phyloP scores from a whole-genome alignment of 2,329 filamentous ascomycete species.

The Colletotrichum abscissum region DNA sequence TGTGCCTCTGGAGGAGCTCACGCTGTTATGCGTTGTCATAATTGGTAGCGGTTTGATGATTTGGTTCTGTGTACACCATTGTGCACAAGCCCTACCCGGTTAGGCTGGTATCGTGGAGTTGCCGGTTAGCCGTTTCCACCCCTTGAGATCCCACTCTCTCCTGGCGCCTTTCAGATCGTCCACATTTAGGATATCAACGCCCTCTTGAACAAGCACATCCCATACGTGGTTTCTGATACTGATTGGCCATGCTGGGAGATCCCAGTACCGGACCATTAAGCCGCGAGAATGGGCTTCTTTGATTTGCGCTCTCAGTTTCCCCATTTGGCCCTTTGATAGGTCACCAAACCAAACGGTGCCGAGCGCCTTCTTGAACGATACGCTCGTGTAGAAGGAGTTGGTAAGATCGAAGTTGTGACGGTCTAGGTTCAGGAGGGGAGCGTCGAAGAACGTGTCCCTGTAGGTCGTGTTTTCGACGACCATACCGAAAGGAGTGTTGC shows the following conservation, averaged over 20 bases:
- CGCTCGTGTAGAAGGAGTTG: conserved; percentile 76
- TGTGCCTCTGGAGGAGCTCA: not conserved
- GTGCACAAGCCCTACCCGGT: not conserved
- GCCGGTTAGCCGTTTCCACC: conserved; percentile 24
- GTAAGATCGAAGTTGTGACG: conserved; percentile 53
- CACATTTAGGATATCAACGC: conserved; percentile 70
- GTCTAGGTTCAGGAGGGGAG: conserved; percentile 62
- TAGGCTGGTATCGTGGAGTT: conserved; percentile 12
- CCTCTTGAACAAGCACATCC: conserved; percentile 65
- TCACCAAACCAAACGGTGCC: conserved; percentile 59
- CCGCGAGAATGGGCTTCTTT: conserved; percentile 62
- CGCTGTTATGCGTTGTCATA: not conserved
- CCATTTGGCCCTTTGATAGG: conserved; percentile 57
- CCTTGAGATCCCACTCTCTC: conserved; percentile 48
- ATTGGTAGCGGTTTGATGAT: not conserved
- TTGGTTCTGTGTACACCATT: not conserved
- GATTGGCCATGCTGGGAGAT: conserved; percentile 67
- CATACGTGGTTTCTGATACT: conserved; percentile 66
- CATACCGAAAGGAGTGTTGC: conserved; percentile 69
- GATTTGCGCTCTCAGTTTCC: conserved; percentile 57
- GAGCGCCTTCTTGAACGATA: conserved; percentile 64
- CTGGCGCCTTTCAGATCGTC: conserved; percentile 65
- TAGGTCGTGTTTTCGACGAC: conserved; percentile 63
- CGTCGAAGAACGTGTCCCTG: conserved; percentile 75
- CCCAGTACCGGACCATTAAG: conserved; percentile 70